These are phyloP conservation scores for Apiospora sp. DNA, from an alignment of 2,329 filamentous ascomycete species.

Conservation along the genomic window DNA sequence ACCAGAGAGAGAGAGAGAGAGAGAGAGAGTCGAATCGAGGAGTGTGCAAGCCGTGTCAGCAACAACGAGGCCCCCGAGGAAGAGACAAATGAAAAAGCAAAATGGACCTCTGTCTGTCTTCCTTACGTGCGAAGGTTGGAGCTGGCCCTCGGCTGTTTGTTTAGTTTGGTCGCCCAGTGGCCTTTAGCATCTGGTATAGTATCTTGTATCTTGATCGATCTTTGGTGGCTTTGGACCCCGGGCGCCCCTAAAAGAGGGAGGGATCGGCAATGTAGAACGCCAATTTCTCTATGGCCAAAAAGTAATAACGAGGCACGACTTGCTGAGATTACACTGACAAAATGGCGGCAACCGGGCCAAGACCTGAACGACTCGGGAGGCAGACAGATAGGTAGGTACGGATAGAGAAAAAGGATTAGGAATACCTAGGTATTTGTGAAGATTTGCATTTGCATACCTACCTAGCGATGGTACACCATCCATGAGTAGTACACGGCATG, in stretches of 20 bases:
- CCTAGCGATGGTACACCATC: neutral
- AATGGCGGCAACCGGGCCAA: neutral
- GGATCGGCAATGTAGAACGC: slow-evolving; percentile 17
- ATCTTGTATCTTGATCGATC: slow-evolving; percentile 5
- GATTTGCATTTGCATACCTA: neutral
- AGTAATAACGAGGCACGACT: slow-evolving; percentile 2
- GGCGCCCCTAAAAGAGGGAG: neutral
- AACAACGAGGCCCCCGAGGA: neutral
- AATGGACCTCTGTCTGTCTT: neutral
- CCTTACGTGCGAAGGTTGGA: neutral
- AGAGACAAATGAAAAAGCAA: neutral
- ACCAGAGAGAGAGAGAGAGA: too few relatives aligned
- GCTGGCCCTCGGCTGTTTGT: neutral
- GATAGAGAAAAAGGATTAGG: neutral
- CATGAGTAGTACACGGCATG: neutral
- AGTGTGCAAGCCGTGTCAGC: neutral
- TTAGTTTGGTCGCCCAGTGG: neutral
- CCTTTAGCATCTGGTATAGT: neutral
- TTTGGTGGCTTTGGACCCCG: slow-evolving; percentile 4
- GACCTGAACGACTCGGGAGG: neutral
- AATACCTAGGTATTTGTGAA: neutral
- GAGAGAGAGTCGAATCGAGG: neutral
- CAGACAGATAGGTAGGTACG: too few relatives aligned
- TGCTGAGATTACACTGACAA: neutral
- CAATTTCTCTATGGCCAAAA: slow-evolving; percentile 5